These are phyloP conservation scores for Alternaria infectoria DNA, from an alignment of 2,329 filamentous ascomycete genomes.

Conservation along the genomic window DNA sequence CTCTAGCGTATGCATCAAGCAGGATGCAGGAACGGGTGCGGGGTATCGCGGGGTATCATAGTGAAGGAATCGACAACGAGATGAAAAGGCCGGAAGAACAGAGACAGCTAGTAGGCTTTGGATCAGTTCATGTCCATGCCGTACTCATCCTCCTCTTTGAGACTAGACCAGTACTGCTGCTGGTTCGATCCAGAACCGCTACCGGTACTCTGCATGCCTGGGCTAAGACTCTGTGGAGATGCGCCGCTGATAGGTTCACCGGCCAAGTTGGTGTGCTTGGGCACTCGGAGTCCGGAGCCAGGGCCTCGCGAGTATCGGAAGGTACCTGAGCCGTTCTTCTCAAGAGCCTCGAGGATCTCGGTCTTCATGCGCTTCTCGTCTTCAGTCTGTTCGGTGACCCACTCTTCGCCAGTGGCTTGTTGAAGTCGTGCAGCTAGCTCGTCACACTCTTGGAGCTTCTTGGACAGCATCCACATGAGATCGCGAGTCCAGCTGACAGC, in stretches of 20 bases:
- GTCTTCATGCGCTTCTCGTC: conserved; percentile 96
- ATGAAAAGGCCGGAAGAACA: conserved; percentile 16
- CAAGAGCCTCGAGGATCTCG: conserved; percentile 85
- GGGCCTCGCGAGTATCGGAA: conserved; percentile 84
- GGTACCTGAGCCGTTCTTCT: conserved; percentile 76
- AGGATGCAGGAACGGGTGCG: conserved; percentile 38
- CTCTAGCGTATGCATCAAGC: conserved; percentile 33
- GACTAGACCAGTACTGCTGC: conserved; percentile 66
- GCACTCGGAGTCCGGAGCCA: conserved; percentile 86
- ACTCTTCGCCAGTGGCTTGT: conserved; percentile 48
- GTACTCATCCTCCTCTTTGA: conserved; percentile 94
- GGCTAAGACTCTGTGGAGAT: conserved; percentile 63
- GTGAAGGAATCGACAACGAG: conserved; percentile 32
- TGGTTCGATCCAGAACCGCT: conserved; percentile 62
- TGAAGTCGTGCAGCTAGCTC: conserved; percentile 75
- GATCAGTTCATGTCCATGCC: conserved; percentile 70
- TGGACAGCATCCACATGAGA: conserved; percentile 94
- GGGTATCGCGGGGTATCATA: conserved; percentile 48
- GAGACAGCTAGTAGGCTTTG: conserved; percentile 20
- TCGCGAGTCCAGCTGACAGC: conserved; percentile 97
- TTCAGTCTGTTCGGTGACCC: conserved; percentile 65
- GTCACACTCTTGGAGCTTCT: conserved; percentile 87
- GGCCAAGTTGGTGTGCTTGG: conserved; percentile 89
- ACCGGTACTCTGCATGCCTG: conserved; percentile 67
- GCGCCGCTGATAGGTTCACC: conserved; percentile 72